These are phyloP conservation scores for Vairimorpha ceranae DNA, from an alignment of 371 early-diverging fungal genomes.

Conservation along the genomic window DNA sequence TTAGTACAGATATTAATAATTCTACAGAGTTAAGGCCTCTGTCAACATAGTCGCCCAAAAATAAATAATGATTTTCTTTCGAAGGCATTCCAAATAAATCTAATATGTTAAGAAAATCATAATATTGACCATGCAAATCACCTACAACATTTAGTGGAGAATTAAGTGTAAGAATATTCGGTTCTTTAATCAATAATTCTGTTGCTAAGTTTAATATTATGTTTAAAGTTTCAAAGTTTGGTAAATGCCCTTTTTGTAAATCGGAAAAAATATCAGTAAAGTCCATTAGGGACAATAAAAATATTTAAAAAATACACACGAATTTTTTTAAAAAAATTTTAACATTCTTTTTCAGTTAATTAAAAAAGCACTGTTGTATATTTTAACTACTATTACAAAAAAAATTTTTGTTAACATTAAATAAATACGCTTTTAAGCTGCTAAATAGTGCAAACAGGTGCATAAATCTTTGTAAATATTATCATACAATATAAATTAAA, in stretches of 20 bases:
- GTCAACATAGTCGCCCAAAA: slow-evolving; percentile 62
- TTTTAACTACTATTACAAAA: too few species aligned
- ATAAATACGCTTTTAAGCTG: too few species aligned
- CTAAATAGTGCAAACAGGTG: too few species aligned
- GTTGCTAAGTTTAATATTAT: slow-evolving; percentile 24
- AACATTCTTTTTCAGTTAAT: too few species aligned
- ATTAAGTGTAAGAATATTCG: slow-evolving; percentile 39
- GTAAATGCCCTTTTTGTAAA: slow-evolving; percentile 10
- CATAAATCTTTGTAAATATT: too few species aligned
- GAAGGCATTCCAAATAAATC: slow-evolving; percentile 34
- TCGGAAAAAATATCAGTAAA: not conserved
- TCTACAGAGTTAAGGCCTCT: slow-evolving; percentile 59
- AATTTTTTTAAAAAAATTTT: not conserved
- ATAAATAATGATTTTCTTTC: slow-evolving; percentile 40
- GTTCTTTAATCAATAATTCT: slow-evolving; percentile 44
- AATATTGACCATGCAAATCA: slow-evolving; percentile 62
- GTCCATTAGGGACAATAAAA: slow-evolving; percentile 5
- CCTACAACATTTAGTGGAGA: slow-evolving; percentile 53
- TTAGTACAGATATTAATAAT: slow-evolving; percentile 47
- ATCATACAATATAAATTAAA: too few species aligned
- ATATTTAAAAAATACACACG: too few species aligned
- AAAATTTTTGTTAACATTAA: too few species aligned
- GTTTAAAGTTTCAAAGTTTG: slow-evolving; percentile 13
- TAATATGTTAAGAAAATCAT: slow-evolving; percentile 58
- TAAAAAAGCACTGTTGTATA: too few species aligned